Evolutionary conservation across 2,329 filamentous ascomycete genomes (phyloP), one percentile per base, ranked within the genome.

Genomic region (Colletotrichum orbiculare): DNA sequence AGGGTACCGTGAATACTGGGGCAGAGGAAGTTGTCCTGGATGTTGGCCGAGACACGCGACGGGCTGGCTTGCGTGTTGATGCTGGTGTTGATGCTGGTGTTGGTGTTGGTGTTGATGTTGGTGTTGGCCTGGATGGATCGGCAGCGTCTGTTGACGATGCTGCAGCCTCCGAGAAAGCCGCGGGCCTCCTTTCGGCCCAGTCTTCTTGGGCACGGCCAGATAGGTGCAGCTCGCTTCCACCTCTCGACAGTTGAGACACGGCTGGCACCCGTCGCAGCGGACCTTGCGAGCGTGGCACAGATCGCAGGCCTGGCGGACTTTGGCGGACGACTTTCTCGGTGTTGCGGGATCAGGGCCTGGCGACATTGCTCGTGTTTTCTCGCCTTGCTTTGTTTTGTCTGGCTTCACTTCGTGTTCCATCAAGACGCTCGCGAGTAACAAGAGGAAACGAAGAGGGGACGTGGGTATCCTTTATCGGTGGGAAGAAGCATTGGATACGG

Each of bases 261-360:
- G 74, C 1, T 49, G 58, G 2, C 47, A 43, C 4, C 74, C 72
- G 49, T 76, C 68, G 15, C 74, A 76, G 33, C 74, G 73, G 0
- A 73, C 68, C 50, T 76, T 76, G 3, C 72, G 64, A 5, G 48
- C 50, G 37, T 73, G 74, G n/a, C 74, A 76, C 10, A 68, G 49
- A 52, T 76, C 74, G 34, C 74, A 76, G 1, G 74, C 74, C 49
- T 76, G 73, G 50, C 66, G 69, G 12, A 72, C 67, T 60, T 72
- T 71, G 48, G 48, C 35, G 38, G 48, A 52, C 7, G 48, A 33
- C 48, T 37, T 52, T 6, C 39, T 42, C 6, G 13, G 39, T 35
- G 25, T 25, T 25, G 25, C 2, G 25, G 25, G 3, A 25, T 25
- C 25, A 25, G 25, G 25, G 4, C 25, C 25, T 25, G 25, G 25